Base-by-base conservation (phyloP, 495 filamentous ascomycete species). In the Penicillium samsonianum region DNA sequence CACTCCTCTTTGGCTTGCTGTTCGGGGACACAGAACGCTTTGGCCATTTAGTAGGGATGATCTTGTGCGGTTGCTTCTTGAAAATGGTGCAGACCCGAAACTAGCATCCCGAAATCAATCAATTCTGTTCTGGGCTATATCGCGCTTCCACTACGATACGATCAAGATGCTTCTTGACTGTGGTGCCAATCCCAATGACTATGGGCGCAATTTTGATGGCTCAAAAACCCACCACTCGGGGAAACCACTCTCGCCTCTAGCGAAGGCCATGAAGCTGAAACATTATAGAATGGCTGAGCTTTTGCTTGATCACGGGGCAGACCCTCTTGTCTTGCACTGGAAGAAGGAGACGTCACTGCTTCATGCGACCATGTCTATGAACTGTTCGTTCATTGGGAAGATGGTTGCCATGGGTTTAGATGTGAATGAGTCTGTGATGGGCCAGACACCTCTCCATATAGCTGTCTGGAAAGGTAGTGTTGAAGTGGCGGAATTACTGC, bases 121-220 rank as follows among this genome's bases (percentile, higher is more conserved):
- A 11, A 9, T 50, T 3, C 14, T 50, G 33, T 50, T 33, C 5
- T 16, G 17, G n/a, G 31, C 31, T n/a, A 40, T 50, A 16, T 12
- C 20, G 10, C 12, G 5, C 7, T 11, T 14, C 22, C 12, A 7
- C 19, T 23, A 23, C 22, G 19, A 25, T 50, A 50, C 48, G 7
- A 26, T 26, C 19, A 50, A 38, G 14, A 19, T 38, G 20, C 48
- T 38, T 4, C 48, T 37, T 38, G 31, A 26, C 2, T 11, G 38
- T 2, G 33, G 35, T 38, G 31, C 23, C 16, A 35, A 51, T 40
- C 49, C 49, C 8, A 51, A 51, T 26, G 49, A 40, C 49, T 51
- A 40, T 26, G 19, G 20, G 20, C 5, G 22, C 8, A 20, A 40
- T 23, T 40, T 51, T n/a, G 31, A 40, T 17, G 31, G 30, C 33